These are phyloP conservation scores for Medicago arabica DNA, from an alignment of 306 rosid genomes.

Conservation along the genomic window DNA sequence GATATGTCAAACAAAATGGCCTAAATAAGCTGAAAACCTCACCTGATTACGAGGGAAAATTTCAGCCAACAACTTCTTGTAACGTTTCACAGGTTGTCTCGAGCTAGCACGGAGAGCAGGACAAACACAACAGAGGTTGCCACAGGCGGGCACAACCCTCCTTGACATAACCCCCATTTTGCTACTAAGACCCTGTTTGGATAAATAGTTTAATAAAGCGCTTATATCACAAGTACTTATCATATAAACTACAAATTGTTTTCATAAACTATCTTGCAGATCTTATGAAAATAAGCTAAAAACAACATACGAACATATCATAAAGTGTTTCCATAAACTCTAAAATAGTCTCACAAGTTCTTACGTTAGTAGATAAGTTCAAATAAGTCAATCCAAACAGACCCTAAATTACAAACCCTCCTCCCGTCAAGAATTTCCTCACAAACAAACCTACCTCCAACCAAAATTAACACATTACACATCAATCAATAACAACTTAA, in stretches of 20 bases:
- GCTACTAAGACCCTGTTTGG: neutral
- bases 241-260: neutral
- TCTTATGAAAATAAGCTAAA: neutral
- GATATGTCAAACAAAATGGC: neutral
- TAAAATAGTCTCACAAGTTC: neutral
- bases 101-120: constrained; percentile 93
- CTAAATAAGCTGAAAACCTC: constrained; percentile 31
- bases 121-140: constrained; percentile 86
- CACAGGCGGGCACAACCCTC: constrained; percentile 95
- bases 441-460: constrained; percentile 38
- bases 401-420: constrained; percentile 38
- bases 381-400: neutral
- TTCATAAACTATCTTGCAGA: neutral
- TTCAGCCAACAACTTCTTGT: constrained; percentile 84
- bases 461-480: neutral
- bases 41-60: constrained; percentile 91
- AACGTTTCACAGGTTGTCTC: constrained; percentile 94
- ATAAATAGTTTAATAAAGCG: neutral
- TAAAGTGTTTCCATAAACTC: too few relatives aligned
- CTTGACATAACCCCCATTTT: constrained; percentile 98
- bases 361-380: neutral
- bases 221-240: neutral
- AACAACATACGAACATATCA: neutral
- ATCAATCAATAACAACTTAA: too few relatives aligned
- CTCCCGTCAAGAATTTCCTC: constrained; percentile 35